phyloP scores from a whole-genome alignment of 805 yeast genomes.

The Saturnispora zaruensis region DNA sequence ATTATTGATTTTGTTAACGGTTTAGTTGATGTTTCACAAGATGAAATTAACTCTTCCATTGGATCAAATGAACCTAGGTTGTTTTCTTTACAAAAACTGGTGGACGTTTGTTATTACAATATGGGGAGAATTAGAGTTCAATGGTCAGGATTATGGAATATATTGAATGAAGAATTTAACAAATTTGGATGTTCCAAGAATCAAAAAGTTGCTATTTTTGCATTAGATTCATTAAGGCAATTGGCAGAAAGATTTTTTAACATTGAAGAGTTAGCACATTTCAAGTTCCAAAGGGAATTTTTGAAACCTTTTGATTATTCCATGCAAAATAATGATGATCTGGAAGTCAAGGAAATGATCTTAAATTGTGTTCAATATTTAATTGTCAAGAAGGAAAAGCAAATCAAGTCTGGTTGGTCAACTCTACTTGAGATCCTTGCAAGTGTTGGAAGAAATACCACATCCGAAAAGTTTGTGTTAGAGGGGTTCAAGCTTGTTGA shows the following conservation, averaged over 20 bases:
- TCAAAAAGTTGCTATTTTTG: conserved; percentile 72
- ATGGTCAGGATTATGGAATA: conserved; percentile 93
- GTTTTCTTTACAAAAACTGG: conserved; percentile 89
- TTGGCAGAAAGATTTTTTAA: conserved; percentile 86
- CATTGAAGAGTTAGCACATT: conserved; percentile 88
- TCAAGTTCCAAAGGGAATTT: conserved; percentile 91
- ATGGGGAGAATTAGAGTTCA: conserved; percentile 94
- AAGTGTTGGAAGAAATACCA: conserved; percentile 53
- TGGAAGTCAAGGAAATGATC: conserved; percentile 78
- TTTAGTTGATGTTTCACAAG: conserved; percentile 74
- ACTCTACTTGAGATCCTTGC: conserved; percentile 75
- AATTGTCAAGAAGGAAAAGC: conserved; percentile 63
- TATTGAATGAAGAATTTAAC: conserved; percentile 85
- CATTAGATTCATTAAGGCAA: conserved; percentile 90
- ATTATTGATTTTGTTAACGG: conserved; percentile 84
- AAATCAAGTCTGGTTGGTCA: conserved; percentile 90
- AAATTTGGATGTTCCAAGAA: conserved; percentile 76
- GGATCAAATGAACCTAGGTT: conserved; percentile 77
- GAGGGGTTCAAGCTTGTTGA: conserved; percentile 58
- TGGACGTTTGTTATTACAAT: conserved; percentile 95
- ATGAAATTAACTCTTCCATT: conserved; percentile 85
- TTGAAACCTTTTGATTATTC: conserved; percentile 83
- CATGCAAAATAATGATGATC: conserved; percentile 54
- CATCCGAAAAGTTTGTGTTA: conserved; percentile 48
- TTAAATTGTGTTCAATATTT: conserved; percentile 83